phyloP scores from a whole-genome alignment of 73 alveolate genomes.

The Symbiodinium natans region DNA sequence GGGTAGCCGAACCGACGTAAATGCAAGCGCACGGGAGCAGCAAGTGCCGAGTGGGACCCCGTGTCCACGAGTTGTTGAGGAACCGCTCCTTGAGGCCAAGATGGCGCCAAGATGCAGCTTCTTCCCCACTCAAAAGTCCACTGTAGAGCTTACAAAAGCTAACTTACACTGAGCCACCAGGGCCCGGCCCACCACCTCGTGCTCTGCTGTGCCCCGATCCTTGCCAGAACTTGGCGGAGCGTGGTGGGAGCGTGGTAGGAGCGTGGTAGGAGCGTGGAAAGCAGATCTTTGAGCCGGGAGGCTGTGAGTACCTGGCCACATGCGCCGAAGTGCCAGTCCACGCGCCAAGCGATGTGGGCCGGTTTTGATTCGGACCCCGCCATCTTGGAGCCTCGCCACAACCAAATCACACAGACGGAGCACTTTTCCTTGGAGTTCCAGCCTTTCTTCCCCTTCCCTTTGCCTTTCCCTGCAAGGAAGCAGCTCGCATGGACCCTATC shows the following conservation, averaged over 20 bases:
- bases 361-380: background rate
- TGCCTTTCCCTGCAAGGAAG: conserved; percentile 35
- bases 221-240: no score
- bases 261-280: no score
- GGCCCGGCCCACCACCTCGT: conserved; percentile 48
- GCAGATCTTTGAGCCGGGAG: background rate
- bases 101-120: no score
- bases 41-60: conserved; percentile 55
- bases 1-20: background rate
- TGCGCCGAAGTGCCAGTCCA: conserved; percentile 54
- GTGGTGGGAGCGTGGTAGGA: no score
- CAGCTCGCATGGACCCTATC: background rate
- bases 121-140: no score
- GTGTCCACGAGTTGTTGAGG: conserved; percentile 33
- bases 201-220: conserved; percentile 40
- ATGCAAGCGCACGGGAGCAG: conserved; percentile 18
- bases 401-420: no score
- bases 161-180: no score
- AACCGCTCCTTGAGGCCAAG: conserved; percentile 42
- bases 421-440: background rate
- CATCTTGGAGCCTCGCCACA: background rate
- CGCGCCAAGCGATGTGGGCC: conserved; percentile 76
- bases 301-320: conserved; percentile 56
- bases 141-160: no score
- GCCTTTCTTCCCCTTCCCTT: conserved; percentile 76